Evolutionary conservation across 306 rosid species (phyloP), one percentile per base, ranked within the genome.

Genomic region (Begonia masoniana): DNA sequence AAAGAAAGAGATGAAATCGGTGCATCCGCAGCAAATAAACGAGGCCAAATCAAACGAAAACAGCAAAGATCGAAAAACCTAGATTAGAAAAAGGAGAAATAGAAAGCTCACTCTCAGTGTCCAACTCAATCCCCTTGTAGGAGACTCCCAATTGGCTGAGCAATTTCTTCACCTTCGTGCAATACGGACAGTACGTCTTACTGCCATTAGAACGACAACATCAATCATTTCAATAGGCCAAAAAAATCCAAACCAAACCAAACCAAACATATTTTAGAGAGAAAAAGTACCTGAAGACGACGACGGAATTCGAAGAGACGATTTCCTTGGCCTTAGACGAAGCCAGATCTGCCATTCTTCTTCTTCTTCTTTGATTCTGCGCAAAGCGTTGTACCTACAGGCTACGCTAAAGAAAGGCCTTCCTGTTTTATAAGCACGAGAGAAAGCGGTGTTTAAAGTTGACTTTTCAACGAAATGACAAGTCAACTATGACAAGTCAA

Each of bases 281-380:
- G 9, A 19, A 9, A 57, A 15, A 31, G 39, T 13, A 77, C 97
- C 97, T 91, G 78, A 78, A 91, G 62, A 91, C 94, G 39, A 71
- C 79, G 62, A 83, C 84, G 8, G 92, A 21, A 54, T 81, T 83
- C 57, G 88, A 52, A 10, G 88, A 62, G 2, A 85, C 92, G 54
- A 85, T 62, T 66, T 91, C 94, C 74, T 91, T 81, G 3, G 97
- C 92, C 64, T 85, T 85, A 0, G 84, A 52, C 56, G 77, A 64
- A 46, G 96, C 96, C 97, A 91, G 85, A 15, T 47, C 42, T 31
- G 2, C 39, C 9, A 0, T 21, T 21, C 24, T 21, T 21, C 24
- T 21, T 31, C 39, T 31, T 31, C 39, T 31, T 31, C 39, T 31
- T 31, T 9, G 39, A 31, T 31, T 0, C 39, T 31, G 24, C 24